Evolutionary conservation across 1,284 basidiomycete genomes (phyloP), one percentile per base, ranked within the genome.

Genomic region (Trametes polyzona): DNA sequence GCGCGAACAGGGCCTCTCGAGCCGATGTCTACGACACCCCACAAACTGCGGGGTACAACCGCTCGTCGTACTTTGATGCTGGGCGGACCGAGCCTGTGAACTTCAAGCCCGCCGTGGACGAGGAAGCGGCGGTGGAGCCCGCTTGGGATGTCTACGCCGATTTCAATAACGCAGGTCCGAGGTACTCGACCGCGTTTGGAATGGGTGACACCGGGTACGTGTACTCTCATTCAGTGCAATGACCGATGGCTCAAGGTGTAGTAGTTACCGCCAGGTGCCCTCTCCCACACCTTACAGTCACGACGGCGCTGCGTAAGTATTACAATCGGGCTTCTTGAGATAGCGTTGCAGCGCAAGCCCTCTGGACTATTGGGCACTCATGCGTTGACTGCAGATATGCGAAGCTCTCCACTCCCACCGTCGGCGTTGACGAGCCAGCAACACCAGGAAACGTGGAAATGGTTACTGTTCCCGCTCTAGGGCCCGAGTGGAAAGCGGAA

Each of bases 61-160:
- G 79, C 12, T 75, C 73, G 47, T 88, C 86, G 0, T 91, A 83
- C 69, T 83, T 85, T 58, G 80, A 80, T 60, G 76, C 80, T 35
- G 89, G 86, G 11, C 77, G 90, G 61, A 79, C 81, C 64, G 89
- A 90, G 66, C 90, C 90, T 8, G 71, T 92, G 59, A 90, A 89
- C 69, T 52, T 52, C 33, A 48, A 42, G 24, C 40, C 46, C 21
- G 87, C 85, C 14, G 86, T 83, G n/a, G 88, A 90, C 59, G 88
- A 90, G 67, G 77, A 78, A 58, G n/a, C 69, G 64, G 29, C 67
- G 69, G 56, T 69, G 71, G 86, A 86, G 40, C 82, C 76, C 27
- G 77, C 79, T 7, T 95, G 91, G 82, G 90, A 96, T 68, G 86
- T 96, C 33, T 92, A 88, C 69, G 92, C 93, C 9, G 93, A 96